phyloP scores from a whole-genome alignment of 164 flowering plant genomes.

The Aristolochia contorta region DNA sequence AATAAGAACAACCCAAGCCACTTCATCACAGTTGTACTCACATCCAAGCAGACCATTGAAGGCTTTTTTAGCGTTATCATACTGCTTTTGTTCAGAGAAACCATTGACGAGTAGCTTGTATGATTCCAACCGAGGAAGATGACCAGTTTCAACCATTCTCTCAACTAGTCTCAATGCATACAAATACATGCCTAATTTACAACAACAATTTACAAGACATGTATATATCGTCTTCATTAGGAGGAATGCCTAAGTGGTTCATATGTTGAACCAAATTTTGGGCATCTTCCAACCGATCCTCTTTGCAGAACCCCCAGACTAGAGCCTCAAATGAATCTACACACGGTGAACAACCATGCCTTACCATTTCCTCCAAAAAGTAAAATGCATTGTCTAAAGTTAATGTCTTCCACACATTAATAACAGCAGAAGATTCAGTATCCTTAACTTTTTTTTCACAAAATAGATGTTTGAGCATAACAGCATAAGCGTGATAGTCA shows the following conservation, averaged over 20 bases:
- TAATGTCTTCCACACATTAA: conserved; percentile 51
- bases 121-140: conserved; percentile 45
- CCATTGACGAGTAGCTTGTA: conserved; percentile 60
- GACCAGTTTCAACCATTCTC: conserved; percentile 31
- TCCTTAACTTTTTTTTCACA: conserved; percentile 16
- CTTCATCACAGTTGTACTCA: conserved; percentile 60
- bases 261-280: conserved; percentile 36
- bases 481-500: conserved; percentile 38
- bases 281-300: conserved; percentile 44
- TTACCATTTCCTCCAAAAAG: conserved; percentile 36
- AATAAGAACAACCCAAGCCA: conserved; percentile 70
- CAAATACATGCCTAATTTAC: conserved; percentile 35
- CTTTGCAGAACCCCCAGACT: conserved; percentile 52
- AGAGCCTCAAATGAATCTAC: conserved; percentile 38
- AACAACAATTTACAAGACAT: conserved; percentile 45
- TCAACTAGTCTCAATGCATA: conserved; percentile 41
- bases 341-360: conserved; percentile 39
- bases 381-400: conserved; percentile 30
- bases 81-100: conserved; percentile 34
- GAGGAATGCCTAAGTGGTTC: conserved; percentile 39
- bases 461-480: conserved; percentile 46
- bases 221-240: conserved; percentile 45
- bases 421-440: conserved; percentile 14
- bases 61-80: conserved; percentile 36
- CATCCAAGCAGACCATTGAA: conserved; percentile 39